Evolutionary conservation across 75 land plant species (phyloP).

Genomic region (Sequoiadendron giganteum): DNA sequence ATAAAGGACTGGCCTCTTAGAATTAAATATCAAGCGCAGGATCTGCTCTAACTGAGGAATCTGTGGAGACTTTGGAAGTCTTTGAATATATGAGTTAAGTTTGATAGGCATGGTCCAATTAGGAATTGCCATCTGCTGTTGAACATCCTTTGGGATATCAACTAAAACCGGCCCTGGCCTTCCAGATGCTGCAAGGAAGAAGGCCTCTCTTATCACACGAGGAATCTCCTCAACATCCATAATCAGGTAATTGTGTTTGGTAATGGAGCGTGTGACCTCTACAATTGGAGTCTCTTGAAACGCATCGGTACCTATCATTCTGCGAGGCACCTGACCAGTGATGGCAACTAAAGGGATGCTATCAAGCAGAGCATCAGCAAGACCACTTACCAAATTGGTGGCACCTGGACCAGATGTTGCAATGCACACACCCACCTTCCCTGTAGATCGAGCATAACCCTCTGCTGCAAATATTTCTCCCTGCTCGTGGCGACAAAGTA

Average conservation of each 20-base stretch:
- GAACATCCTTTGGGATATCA: constrained; percentile 93
- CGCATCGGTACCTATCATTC: constrained; percentile 95
- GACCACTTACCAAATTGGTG: constrained; percentile 84
- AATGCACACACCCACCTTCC: constrained; percentile 82
- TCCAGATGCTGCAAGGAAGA: constrained; percentile 76
- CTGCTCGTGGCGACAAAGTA: constrained; percentile 91
- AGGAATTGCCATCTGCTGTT: constrained; percentile 82
- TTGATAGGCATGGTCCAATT: constrained; percentile 62
- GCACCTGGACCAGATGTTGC: constrained; percentile 98
- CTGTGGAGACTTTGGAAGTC: constrained; percentile 63
- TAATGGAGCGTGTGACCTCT: constrained; percentile 87
- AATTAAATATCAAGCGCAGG: constrained; percentile 53
- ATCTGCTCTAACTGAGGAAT: constrained; percentile 58
- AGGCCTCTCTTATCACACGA: constrained; percentile 78
- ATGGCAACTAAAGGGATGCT: constrained; percentile 90
- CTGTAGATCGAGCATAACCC: constrained; percentile 87
- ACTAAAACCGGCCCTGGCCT: constrained; percentile 95
- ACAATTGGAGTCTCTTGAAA: constrained; percentile 98
- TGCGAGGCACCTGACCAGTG: constrained; percentile 93
- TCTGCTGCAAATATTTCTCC: constrained; percentile 94
- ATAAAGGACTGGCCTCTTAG: constrained; percentile 76
- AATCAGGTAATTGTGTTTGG: constrained; percentile 93
- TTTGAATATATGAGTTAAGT: constrained; percentile 52
- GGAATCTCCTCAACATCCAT: constrained; percentile 87
- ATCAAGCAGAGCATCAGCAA: constrained; percentile 90